These are phyloP conservation scores for Lycium barbarum DNA, from an alignment of 257 asterid genomes.

Conservation along the genomic window DNA sequence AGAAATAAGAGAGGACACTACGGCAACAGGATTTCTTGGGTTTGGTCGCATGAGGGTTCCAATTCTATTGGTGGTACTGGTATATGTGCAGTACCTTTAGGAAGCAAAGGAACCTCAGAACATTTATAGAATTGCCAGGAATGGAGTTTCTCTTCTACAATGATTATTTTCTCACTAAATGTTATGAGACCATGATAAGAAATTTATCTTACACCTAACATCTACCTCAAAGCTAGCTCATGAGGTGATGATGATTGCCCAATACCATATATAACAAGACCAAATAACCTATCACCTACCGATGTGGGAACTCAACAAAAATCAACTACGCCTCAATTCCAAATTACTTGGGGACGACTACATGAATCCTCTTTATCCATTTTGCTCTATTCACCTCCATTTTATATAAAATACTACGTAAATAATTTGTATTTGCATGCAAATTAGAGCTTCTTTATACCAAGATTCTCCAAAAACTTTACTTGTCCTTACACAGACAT, in stretches of 20 bases:
- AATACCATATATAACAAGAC: background rate
- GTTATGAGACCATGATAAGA: background rate
- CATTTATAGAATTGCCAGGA: too few relatives aligned
- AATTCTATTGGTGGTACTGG: background rate
- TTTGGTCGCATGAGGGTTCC: background rate
- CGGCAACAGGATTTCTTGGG: background rate
- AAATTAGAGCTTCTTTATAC: background rate
- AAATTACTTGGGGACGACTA: background rate
- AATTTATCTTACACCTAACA: background rate
- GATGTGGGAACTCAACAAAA: background rate
- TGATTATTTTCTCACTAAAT: background rate
- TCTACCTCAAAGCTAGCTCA: background rate
- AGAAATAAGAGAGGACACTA: background rate
- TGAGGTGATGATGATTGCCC: background rate
- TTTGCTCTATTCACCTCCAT: background rate
- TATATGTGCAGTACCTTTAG: background rate
- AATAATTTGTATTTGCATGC: background rate
- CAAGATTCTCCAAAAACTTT: background rate
- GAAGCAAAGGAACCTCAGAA: background rate
- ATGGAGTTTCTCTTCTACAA: background rate
- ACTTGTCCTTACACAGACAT: background rate
- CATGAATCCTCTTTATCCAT: background rate
- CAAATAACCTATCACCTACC: background rate
- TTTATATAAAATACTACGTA: background rate
- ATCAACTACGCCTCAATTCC: background rate